These are phyloP conservation scores for Plasmodium vinckei DNA, from an alignment of 169 alveolate species.

Conservation along the genomic window DNA sequence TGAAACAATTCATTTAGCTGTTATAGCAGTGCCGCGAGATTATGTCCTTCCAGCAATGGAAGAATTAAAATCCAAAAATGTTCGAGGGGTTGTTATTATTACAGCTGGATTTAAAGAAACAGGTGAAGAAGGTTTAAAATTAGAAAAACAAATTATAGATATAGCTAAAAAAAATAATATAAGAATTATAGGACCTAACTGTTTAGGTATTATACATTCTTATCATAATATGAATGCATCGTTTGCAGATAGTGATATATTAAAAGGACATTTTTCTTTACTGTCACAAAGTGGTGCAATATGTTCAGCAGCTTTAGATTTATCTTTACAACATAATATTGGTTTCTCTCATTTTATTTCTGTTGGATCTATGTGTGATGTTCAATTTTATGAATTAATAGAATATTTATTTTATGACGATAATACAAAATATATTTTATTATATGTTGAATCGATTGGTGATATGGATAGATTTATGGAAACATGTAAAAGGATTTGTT, in stretches of 20 bases:
- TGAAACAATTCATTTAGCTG: conserved; percentile 78
- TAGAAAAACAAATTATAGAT: conserved; percentile 79
- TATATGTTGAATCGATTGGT: conserved; percentile 87
- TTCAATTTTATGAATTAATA: conserved; percentile 82
- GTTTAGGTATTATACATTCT: conserved; percentile 82
- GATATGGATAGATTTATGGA: conserved; percentile 84
- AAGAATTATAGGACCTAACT: conserved; percentile 85
- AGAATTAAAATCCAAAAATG: conserved; percentile 80
- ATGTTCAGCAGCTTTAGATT: conserved; percentile 88
- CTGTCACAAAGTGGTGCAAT: conserved; percentile 87
- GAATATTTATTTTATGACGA: conserved; percentile 83
- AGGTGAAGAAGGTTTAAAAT: conserved; percentile 77
- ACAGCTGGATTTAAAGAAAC: conserved; percentile 87
- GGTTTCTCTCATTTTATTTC: conserved; percentile 88
- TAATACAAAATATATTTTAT: conserved; percentile 80
- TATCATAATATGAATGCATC: conserved; percentile 81
- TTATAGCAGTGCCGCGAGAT: conserved; percentile 81
- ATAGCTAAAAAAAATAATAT: conserved; percentile 76
- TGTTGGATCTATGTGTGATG: conserved; percentile 86
- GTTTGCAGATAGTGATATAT: conserved; percentile 78
- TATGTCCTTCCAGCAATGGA: conserved; percentile 72
- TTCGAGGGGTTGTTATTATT: conserved; percentile 79
- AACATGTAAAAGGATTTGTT: conserved; percentile 80
- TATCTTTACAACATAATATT: conserved; percentile 83
- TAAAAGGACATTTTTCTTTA: conserved; percentile 80